phyloP scores from a whole-genome alignment of 208 protist species.

The Trypanosoma platydactyli region DNA sequence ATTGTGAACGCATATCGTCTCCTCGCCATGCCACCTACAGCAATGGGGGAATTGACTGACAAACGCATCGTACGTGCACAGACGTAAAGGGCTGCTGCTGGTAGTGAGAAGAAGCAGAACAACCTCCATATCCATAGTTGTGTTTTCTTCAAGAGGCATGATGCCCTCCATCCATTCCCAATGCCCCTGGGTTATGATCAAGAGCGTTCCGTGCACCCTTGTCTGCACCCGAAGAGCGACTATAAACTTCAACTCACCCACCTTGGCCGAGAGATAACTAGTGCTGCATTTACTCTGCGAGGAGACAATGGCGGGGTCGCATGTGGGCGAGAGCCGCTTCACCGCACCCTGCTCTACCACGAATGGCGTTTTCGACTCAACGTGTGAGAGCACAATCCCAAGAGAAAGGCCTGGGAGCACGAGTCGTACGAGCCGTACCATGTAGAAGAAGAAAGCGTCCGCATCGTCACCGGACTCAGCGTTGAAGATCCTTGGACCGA shows the following conservation, averaged over 20 bases:
- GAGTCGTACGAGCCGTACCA: conserved; percentile 15
- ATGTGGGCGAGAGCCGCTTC: background rate
- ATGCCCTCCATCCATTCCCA: conserved; percentile 7
- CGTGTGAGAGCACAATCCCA: conserved; percentile 3
- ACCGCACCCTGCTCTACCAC: background rate
- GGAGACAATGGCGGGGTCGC: too few species aligned
- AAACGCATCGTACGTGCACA: too few species aligned
- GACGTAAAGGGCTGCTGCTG: too few species aligned
- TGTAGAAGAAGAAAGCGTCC: background rate
- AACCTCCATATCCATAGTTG: too few species aligned
- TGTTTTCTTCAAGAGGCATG: conserved; percentile 3
- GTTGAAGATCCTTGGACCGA: conserved; percentile 7
- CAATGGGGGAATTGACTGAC: too few species aligned
- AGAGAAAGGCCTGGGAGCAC: background rate
- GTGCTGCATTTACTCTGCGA: too few species aligned
- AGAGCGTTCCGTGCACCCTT: background rate
- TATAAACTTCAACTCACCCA: background rate
- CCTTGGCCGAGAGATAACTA: background rate
- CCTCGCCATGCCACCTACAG: too few species aligned
- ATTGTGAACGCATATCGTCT: too few species aligned
- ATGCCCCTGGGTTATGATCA: conserved; percentile 8
- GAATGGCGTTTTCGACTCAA: background rate
- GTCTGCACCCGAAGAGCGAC: conserved; percentile 8
- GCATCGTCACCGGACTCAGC: background rate
- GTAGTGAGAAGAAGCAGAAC: too few species aligned